Base-by-base conservation (phyloP, 805 yeast species). In the Suhomyces kilbournensis region DNA sequence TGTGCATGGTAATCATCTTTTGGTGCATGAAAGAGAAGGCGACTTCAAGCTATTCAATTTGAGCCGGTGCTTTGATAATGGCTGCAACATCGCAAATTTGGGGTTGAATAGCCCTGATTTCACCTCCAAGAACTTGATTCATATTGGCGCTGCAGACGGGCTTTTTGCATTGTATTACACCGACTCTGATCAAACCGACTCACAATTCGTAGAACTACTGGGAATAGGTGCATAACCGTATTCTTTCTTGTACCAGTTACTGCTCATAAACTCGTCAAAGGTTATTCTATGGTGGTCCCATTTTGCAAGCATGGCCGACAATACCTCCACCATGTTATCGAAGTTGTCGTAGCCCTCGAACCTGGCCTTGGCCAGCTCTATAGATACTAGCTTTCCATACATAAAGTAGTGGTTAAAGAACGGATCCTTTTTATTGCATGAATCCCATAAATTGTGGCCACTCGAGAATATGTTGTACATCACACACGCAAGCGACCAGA, bases 11-110 rank as follows among this genome's bases (percentile, higher is more conserved):
- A 50, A 53, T 25, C 50, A 51, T 19, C 46, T 59, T 14, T 6
- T 57, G n/a, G 51, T 59, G 26, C 56, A 59, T 23, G 61, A 59
- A 26, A 26, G 53, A 6, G 46, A 40, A 6, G 35, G 38, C 7
- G 46, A 22, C 14, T 46, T 53, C 40, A 51, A 46, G 28, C 30
- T 55, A 3, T 42, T 55, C 17, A 52, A 53, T 14, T 28, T 48
- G n/a, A 49, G 45, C 6, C 28, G 47, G 22, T 26, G 26, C 26
- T 45, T 30, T 19, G 47, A 45, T 14, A 45, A 38, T 19, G n/a
- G 42, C 22, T 38, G 23, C 22, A 38, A 38, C 42, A 38, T 7
- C 17, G 42, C 17, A 2, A 19, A 10, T 22, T 17, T 32, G 35
- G 17, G 6, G 2, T 32, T 32, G 35, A 32, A 12, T 12, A 12